phyloP scores from a whole-genome alignment of 352 stramenopile species.

The Sclerospora graminicola region DNA sequence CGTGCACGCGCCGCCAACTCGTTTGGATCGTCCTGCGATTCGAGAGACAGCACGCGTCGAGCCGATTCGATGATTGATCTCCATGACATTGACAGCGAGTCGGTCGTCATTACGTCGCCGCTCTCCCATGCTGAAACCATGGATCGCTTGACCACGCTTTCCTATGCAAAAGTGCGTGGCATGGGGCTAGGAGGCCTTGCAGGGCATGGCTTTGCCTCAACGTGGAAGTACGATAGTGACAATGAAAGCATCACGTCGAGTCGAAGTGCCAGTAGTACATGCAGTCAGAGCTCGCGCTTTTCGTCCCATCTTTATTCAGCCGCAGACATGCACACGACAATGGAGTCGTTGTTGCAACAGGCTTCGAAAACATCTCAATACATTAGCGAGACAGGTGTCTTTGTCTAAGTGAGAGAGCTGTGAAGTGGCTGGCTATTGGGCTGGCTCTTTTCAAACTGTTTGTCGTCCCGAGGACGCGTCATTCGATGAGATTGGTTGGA shows the following conservation, averaged over 20 bases:
- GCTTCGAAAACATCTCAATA: conserved; percentile 56
- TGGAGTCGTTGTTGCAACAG: conserved; percentile 62
- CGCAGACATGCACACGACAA: conserved; percentile 54
- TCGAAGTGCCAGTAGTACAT: conserved; percentile 22
- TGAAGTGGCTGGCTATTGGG: too few relatives aligned
- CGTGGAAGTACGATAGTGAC: conserved; percentile 47
- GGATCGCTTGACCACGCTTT: conserved; percentile 24
- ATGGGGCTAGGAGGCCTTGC: conserved; percentile 16
- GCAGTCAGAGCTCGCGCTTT: conserved; percentile 31
- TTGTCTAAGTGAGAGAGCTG: too few relatives aligned
- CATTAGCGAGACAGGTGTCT: conserved; percentile 33
- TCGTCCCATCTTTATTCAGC: conserved; percentile 40
- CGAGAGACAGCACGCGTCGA: conserved; percentile 39
- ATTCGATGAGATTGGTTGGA: too few relatives aligned
- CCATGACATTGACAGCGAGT: conserved; percentile 48
- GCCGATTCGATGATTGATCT: conserved; percentile 50
- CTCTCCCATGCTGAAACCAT: conserved; percentile 25
- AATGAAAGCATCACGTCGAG: conserved; percentile 42
- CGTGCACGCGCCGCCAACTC: conserved; percentile 35
- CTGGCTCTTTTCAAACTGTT: too few relatives aligned
- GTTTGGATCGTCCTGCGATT: conserved; percentile 50
- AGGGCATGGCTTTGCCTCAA: conserved; percentile 10
- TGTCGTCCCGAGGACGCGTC: too few relatives aligned
- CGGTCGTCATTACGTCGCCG: conserved; percentile 20
- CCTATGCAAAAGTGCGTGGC: conserved; percentile 32